Conservation (phyloP, 2,329 filamentous ascomycete species). For the Aspergillus sp. region DNA sequence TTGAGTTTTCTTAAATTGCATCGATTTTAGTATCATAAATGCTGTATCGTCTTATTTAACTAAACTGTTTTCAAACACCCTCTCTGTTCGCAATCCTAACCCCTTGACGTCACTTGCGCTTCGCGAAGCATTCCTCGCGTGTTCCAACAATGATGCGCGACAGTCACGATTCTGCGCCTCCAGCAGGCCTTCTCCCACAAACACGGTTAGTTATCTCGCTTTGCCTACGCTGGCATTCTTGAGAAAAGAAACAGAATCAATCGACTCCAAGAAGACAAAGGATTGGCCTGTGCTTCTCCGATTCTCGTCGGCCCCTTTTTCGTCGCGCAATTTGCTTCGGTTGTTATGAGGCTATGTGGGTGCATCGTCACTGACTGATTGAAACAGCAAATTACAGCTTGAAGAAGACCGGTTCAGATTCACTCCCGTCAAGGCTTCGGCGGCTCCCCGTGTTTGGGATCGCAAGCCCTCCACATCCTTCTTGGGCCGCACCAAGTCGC, state of each 20-base stretch:
- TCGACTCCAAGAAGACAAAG: background rate
- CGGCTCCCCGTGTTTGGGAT: constrained; percentile 39
- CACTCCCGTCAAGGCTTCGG: constrained; percentile 35
- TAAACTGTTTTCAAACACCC: background rate
- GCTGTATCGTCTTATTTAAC: background rate
- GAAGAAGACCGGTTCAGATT: constrained; percentile 32
- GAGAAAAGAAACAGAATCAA: background rate
- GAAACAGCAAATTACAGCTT: constrained; percentile 1
- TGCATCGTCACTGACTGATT: no score
- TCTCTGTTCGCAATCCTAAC: background rate
- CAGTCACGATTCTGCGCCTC: constrained; percentile 2
- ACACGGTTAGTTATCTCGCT: constrained; percentile 5
- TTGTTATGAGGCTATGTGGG: no score
- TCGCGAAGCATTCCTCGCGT: constrained; percentile 6
- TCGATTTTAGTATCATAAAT: background rate
- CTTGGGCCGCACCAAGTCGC: constrained; percentile 33
- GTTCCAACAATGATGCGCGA: constrained; percentile 5
- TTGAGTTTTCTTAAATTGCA: background rate
- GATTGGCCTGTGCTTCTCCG: background rate
- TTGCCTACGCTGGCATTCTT: background rate
- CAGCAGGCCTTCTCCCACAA: background rate
- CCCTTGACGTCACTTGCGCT: background rate
- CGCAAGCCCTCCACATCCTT: constrained; percentile 41
- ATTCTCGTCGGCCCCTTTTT: no score
- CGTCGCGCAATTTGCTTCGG: no score